These are phyloP conservation scores for Mikania micrantha DNA, from an alignment of 129 eudicot genomes.

Conservation along the genomic window DNA sequence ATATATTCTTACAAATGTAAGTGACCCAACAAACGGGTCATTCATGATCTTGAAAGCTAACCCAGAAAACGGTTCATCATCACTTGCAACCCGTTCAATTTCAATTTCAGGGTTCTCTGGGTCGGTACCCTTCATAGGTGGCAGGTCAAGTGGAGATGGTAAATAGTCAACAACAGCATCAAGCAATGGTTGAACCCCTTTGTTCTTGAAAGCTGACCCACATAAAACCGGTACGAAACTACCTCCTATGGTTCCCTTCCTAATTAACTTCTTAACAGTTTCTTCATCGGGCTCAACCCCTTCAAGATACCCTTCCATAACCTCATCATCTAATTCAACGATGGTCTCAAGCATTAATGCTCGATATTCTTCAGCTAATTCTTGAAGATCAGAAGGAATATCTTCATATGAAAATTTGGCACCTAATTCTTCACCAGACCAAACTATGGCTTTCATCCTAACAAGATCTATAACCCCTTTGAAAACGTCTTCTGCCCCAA, in stretches of 20 bases:
- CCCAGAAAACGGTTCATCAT: conserved; percentile 83
- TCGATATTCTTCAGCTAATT: conserved; percentile 60
- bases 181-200: conserved; percentile 92
- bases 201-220: conserved; percentile 92
- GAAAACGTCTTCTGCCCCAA: conserved; percentile 81
- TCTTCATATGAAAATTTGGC: conserved; percentile 82
- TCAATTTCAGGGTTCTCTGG: conserved; percentile 83
- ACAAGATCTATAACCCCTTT: conserved; percentile 86
- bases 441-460: conserved; percentile 73
- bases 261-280: conserved; percentile 56
- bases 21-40: conserved; percentile 92
- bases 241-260: conserved; percentile 77
- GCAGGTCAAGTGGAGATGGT: conserved; percentile 86
- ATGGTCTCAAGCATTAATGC: conserved; percentile 61
- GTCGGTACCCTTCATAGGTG: conserved; percentile 85
- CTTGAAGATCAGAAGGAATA: conserved; percentile 72
- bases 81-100: conserved; percentile 47
- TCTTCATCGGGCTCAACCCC: conserved; percentile 87
- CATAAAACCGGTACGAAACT: conserved; percentile 84
- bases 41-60: conserved; percentile 96
- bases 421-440: conserved; percentile 96
- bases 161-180: conserved; percentile 91
- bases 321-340: conserved; percentile 83
- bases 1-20: conserved; percentile 84
- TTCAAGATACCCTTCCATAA: conserved; percentile 86